Percentiles rank a stretch among this genome's conserved stretches.
phyloP scores from a whole-genome alignment of 805 yeast species.

The Metschnikowia amazonensis region DNA sequence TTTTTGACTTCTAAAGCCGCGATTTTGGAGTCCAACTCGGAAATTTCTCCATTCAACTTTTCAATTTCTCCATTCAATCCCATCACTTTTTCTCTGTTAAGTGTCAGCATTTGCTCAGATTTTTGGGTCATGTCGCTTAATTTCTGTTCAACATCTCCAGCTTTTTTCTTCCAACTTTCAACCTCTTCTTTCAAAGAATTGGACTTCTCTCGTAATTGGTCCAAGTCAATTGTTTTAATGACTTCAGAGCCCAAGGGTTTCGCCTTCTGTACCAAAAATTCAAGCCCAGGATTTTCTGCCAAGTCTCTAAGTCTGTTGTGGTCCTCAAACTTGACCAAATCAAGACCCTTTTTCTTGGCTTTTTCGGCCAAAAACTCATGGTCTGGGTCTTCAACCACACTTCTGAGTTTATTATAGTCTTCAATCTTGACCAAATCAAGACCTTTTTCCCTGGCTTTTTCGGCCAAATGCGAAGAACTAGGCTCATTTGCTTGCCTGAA shows the following conservation, averaged over 20 bases:
- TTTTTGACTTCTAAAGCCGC: no score
- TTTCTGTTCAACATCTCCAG: not conserved
- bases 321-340: conserved; percentile 11
- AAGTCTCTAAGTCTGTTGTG: not conserved
- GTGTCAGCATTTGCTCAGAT: not conserved
- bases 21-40: no score
- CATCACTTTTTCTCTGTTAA: not conserved
- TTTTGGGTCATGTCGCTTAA: not conserved
- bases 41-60: not conserved
- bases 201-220: not conserved
- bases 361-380: conserved; percentile 6
- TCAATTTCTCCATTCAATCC: not conserved
- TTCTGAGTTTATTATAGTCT: conserved; percentile 6
- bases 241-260: not conserved
- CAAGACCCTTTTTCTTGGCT: conserved; percentile 13
- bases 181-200: not conserved
- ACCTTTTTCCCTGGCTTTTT: conserved; percentile 15
- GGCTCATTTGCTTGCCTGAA: conserved; percentile 32
- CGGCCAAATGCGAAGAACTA: conserved; percentile 16
- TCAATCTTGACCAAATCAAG: conserved; percentile 8
- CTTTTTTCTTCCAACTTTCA: not conserved
- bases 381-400: conserved; percentile 7
- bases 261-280: conserved; percentile 10
- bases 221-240: not conserved
- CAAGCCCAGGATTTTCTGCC: conserved; percentile 8